These are phyloP conservation scores for Colletotrichum caudatum DNA, from an alignment of 2,329 filamentous ascomycete species.

Conservation along the genomic window DNA sequence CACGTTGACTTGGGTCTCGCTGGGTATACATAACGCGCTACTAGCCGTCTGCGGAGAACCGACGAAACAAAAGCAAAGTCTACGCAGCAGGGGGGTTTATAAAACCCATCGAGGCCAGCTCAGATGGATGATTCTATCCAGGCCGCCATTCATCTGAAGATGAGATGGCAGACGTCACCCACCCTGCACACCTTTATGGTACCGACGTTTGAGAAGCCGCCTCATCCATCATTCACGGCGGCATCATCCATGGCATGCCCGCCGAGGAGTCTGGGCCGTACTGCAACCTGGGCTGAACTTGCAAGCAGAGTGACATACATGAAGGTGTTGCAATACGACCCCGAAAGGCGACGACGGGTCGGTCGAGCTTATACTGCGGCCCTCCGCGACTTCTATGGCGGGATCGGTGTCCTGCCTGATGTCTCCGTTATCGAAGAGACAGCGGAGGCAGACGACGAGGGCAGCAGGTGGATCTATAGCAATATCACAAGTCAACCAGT, in stretches of 20 bases:
- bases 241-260: neutral
- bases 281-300: neutral
- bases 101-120: neutral
- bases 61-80: neutral
- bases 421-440: neutral
- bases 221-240: neutral
- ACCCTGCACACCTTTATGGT: neutral
- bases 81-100: neutral
- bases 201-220: neutral
- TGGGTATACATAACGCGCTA: neutral
- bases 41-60: neutral
- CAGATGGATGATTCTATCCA: neutral
- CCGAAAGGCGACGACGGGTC: neutral
- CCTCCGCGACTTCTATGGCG: neutral
- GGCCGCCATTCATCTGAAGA: conserved; percentile 3
- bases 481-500: neutral
- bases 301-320: neutral
- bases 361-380: neutral
- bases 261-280: neutral
- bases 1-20: neutral
- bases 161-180: neutral
- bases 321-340: neutral
- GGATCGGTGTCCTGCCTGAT: neutral
- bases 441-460: neutral
- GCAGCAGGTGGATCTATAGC: neutral